Base-by-base conservation (phyloP, 2,329 filamentous ascomycete genomes). In the Sphaerulina musiva region DNA sequence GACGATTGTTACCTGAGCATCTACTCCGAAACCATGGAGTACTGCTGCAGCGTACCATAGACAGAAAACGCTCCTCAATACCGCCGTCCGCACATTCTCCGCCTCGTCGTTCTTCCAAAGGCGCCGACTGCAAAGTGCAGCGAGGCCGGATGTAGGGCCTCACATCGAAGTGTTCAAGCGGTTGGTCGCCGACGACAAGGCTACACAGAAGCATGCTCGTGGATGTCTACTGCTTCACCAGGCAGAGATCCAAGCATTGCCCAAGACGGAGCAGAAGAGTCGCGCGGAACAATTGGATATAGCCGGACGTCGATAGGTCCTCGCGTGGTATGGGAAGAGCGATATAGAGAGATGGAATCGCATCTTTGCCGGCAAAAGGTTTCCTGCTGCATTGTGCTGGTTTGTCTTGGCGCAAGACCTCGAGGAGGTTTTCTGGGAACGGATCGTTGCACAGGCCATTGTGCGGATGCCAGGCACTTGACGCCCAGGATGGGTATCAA, bases 341-440 rank as follows among this genome's bases (percentile, higher is more conserved):
- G 7, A 38, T 38, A 1, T n/a, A 38, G 34, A 38, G 12, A 2
- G 34, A 38, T 12, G 34, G 34, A 38, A 38, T 38, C 2, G 34
- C 7, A n/a, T 38, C 10, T n/a, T 38, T 6, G 10, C 10, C 26
- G 11, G 42, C 29, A 20, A 2, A 12, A 9, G n/a, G 11, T 51
- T 51, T 44, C 38, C 11, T 5, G 7, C 26, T 9, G 20, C 26
- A 9, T 29, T 51, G n/a, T 51, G 23, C 23, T 51, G 48, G 40
- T 44, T 34, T 9, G 10, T 51, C 9, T 5, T 51, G 6, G 48
- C 48, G 8, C 39, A 51, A 12, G 40, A 36, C 11, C 39, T 42
- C 32, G 48, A 51, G 26, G 48, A 43, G 14, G 44, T 43, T 29
- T 12, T 34, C 5, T 51, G 40, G 48, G 34, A 51, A 23, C 44